These are phyloP conservation scores for Phylloboletellus chloephorus DNA, from an alignment of 1,284 basidiomycete species.

Conservation along the genomic window DNA sequence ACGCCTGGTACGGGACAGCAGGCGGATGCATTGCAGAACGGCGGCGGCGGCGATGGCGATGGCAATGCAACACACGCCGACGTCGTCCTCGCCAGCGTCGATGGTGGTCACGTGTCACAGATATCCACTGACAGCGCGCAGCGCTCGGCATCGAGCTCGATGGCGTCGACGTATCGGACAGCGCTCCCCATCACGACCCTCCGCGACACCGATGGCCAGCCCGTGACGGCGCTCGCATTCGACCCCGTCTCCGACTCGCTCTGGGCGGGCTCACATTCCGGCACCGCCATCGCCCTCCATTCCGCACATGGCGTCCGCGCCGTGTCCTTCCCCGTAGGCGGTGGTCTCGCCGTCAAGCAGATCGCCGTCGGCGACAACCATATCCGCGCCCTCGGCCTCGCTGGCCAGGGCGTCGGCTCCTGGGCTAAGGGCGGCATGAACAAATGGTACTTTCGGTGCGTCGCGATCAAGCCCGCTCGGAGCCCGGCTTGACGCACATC, in stretches of 20 bases:
- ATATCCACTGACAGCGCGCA: background rate
- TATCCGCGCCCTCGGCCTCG: constrained; percentile 57
- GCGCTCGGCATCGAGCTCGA: constrained; percentile 18
- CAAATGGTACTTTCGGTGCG: constrained; percentile 70
- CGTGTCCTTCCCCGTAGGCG: constrained; percentile 73
- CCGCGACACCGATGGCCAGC: constrained; percentile 41
- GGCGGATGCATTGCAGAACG: too few species aligned
- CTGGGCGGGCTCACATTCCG: constrained; percentile 79
- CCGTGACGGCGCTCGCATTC: constrained; percentile 74
- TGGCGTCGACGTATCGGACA: constrained; percentile 38
- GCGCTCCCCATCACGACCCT: constrained; percentile 35
- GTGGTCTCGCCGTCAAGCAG: constrained; percentile 60
- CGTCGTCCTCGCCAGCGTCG: background rate
- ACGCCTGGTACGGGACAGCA: constrained; percentile 66
- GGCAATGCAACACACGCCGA: background rate
- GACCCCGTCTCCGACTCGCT: constrained; percentile 88
- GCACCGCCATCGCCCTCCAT: constrained; percentile 71
- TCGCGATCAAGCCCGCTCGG: constrained; percentile 1
- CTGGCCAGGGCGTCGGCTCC: constrained; percentile 59
- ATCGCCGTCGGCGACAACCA: constrained; percentile 71
- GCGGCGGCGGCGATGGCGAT: too few species aligned
- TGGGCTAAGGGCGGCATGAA: constrained; percentile 81
- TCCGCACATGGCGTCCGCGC: constrained; percentile 62
- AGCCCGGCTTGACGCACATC: constrained; percentile 2
- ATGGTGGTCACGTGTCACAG: constrained; percentile 17